Evolutionary conservation across 1,139 yeast species (phyloP).

Genomic region (Zhuliangozyma blackwelliae): DNA sequence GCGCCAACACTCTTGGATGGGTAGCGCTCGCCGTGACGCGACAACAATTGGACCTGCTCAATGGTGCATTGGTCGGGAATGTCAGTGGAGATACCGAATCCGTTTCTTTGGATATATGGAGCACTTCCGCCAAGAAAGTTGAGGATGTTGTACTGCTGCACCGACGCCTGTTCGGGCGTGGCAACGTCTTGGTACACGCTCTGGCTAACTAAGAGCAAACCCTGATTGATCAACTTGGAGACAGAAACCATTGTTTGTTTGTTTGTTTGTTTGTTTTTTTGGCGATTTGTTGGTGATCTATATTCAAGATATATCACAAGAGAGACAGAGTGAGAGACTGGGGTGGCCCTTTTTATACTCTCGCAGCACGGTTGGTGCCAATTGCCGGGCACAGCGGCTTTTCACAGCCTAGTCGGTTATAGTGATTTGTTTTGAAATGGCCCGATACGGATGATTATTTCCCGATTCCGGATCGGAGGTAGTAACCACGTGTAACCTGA

Average conservation of each 20-base stretch:
- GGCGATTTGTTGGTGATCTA: too few species aligned
- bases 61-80: conserved; percentile 51
- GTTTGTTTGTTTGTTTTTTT: too few species aligned
- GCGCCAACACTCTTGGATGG: conserved; percentile 38
- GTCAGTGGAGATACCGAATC: conserved; percentile 43
- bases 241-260: conserved; percentile 25
- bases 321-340: too few species aligned
- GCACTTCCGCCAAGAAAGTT: conserved; percentile 45
- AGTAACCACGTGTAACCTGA: too few species aligned
- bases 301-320: too few species aligned
- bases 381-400: too few species aligned
- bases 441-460: too few species aligned
- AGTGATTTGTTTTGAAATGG: too few species aligned
- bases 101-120: conserved; percentile 43
- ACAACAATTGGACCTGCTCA: conserved; percentile 60
- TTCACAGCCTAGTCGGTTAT: too few species aligned
- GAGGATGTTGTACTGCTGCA: conserved; percentile 37
- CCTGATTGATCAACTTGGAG: conserved; percentile 27
- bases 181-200: conserved; percentile 27
- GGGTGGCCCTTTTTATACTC: too few species aligned
- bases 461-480: too few species aligned
- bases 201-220: conserved; percentile 27
- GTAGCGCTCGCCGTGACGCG: conserved; percentile 75
- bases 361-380: too few species aligned
- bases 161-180: conserved; percentile 34